phyloP scores from a whole-genome alignment of 306 rosid genomes.

The Rosa lucieae region DNA sequence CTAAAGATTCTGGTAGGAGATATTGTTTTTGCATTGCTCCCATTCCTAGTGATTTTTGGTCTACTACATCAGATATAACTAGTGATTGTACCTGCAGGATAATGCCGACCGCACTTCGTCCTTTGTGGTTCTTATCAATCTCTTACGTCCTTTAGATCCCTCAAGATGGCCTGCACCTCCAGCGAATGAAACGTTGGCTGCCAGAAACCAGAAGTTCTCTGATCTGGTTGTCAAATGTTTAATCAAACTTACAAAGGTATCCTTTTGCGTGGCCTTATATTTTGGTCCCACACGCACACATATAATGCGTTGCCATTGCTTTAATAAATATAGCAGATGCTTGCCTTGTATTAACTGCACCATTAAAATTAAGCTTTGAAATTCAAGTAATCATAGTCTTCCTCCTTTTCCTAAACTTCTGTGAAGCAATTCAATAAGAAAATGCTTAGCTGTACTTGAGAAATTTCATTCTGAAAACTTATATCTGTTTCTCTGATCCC shows the following conservation, averaged over 20 bases:
- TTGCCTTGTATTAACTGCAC: not conserved
- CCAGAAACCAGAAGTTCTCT: slow-evolving; percentile 93
- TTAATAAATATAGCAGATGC: not conserved
- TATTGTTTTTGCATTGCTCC: slow-evolving; percentile 4
- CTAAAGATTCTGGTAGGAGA: slow-evolving; percentile 84
- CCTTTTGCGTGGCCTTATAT: not conserved
- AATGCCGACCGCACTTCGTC: slow-evolving; percentile 98
- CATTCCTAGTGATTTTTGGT: not conserved
- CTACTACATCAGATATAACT: slow-evolving; percentile 17
- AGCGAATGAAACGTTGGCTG: slow-evolving; percentile 75
- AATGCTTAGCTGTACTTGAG: too few relatives aligned
- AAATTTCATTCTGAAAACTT: too few relatives aligned
- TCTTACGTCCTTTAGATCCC: slow-evolving; percentile 88
- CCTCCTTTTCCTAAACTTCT: too few relatives aligned
- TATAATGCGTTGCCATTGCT: not conserved
- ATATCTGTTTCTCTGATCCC: too few relatives aligned
- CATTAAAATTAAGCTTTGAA: too few relatives aligned
- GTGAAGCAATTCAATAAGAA: too few relatives aligned
- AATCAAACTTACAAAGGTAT: slow-evolving; percentile 97
- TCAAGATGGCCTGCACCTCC: slow-evolving; percentile 96
- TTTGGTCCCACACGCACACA: not conserved
- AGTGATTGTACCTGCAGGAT: slow-evolving; percentile 58
- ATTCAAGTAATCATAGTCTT: too few relatives aligned
- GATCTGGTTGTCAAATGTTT: slow-evolving; percentile 98
- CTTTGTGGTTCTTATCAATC: slow-evolving; percentile 88